Conservation (phyloP, 2,329 filamentous ascomycete genomes). For the Gliomastix tumulicola region DNA sequence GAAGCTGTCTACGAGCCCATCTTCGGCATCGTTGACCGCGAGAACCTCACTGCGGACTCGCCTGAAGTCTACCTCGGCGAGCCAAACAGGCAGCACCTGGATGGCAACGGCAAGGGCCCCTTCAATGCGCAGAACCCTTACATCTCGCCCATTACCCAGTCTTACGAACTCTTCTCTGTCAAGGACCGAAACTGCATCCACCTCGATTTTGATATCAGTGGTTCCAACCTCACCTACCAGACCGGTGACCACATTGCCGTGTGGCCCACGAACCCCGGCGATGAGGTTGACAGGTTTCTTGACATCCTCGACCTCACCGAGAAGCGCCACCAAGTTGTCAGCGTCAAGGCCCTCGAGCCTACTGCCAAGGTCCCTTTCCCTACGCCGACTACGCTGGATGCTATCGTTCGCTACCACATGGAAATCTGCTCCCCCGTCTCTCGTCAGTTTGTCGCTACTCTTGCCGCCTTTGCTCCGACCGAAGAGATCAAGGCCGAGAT, state of each 20-base stretch:
- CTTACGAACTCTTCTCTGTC: slow-evolving; percentile 82
- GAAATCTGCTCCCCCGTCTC: slow-evolving; percentile 94
- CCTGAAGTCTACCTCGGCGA: slow-evolving; percentile 89
- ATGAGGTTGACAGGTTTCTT: slow-evolving; percentile 86
- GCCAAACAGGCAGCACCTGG: slow-evolving; percentile 91
- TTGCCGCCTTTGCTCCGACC: slow-evolving; percentile 83
- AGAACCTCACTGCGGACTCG: slow-evolving; percentile 66
- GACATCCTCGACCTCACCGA: slow-evolving; percentile 66
- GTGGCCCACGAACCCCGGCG: slow-evolving; percentile 93
- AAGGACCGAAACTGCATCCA: slow-evolving; percentile 93
- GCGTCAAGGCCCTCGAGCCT: slow-evolving; percentile 84
- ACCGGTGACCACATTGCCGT: slow-evolving; percentile 96
- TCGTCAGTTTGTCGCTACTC: slow-evolving; percentile 83
- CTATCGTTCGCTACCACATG: slow-evolving; percentile 89
- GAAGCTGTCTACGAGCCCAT: slow-evolving; percentile 94
- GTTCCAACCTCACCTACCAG: slow-evolving; percentile 85
- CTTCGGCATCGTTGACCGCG: slow-evolving; percentile 73
- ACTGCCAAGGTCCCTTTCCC: slow-evolving; percentile 98
- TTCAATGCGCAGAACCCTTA: slow-evolving; percentile 97
- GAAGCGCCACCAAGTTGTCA: slow-evolving; percentile 77
- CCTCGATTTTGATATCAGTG: slow-evolving; percentile 87
- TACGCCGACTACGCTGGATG: slow-evolving; percentile 92
- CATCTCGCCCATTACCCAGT: slow-evolving; percentile 88
- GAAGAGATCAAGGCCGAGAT: slow-evolving; percentile 83
- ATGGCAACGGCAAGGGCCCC: slow-evolving; percentile 75